Base-by-base conservation (phyloP, 1,284 basidiomycete genomes). In the Mycena sp. region DNA sequence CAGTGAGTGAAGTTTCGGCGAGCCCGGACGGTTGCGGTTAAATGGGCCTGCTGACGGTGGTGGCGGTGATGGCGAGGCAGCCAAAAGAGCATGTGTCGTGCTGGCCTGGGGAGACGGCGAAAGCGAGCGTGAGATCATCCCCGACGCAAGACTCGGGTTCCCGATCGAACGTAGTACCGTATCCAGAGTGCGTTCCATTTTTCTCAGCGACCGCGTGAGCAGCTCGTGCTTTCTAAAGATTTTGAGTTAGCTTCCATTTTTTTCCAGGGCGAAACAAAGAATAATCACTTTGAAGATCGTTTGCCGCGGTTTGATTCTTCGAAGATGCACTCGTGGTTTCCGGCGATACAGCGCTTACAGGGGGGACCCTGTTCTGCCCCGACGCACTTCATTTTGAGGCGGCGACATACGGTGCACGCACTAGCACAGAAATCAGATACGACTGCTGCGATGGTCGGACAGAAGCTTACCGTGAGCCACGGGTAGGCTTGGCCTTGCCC, bases 311-410 rank as follows among this genome's bases (percentile, higher is more conserved):
- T 95, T 5, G 93, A 95, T 75, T 97, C 95, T 77, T 98, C 95
- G 69, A 98, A 98, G 45, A 97, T 87, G 72, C 96, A 98, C 68
- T 96, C 93, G 72, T 96, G 94, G 58, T 90, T 90, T 11, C 94
- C 92, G 0, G 89, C 79, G 64, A 85, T 83, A 74, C 91, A 93
- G 26, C 92, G 88, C 73, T 95, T 96, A 80, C 96, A 98, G 0
- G 96, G 95, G 0, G 94, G 93, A 0, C 94, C 95, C 35, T 96
- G 85, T 72, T 98, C 96, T 2, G 94, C 94, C 37, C 93, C 95
- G 19, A 98, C 94, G 70, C 97, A 99, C 70, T 97, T 94, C 97
- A 99, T 99, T 83, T 99, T 99, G 67, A 99, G 88, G 50, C 95
- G 91, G 32, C 97, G 89, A 76, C 97, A 99, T 30, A 96, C 94